phyloP scores from a whole-genome alignment of 148 eudicot species.

The Heliosperma pusillum region DNA sequence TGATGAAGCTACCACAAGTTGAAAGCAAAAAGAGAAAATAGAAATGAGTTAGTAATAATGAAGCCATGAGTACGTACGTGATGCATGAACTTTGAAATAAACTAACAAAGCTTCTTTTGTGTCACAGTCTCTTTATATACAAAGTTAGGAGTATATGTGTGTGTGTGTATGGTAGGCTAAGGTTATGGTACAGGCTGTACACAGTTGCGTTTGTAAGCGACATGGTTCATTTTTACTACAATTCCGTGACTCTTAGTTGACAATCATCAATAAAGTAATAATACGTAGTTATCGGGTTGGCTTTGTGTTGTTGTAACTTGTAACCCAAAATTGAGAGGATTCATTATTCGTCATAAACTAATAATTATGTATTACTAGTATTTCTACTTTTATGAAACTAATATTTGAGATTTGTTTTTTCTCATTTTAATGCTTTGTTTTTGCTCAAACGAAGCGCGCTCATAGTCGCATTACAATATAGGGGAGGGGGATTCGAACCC shows the following conservation, averaged over 20 bases:
- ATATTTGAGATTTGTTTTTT: too few relatives aligned
- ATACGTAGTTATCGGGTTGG: not conserved
- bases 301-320: not conserved
- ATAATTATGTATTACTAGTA: too few relatives aligned
- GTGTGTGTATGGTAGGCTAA: not conserved
- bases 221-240: not conserved
- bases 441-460: too few relatives aligned
- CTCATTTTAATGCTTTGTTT: too few relatives aligned
- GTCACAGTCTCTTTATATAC: not conserved
- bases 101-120: not conserved
- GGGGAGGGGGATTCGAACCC: too few relatives aligned
- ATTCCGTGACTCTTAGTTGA: not conserved
- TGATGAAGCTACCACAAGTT: not conserved
- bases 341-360: too few relatives aligned
- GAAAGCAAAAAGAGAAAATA: not conserved
- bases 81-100: not conserved
- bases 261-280: not conserved
- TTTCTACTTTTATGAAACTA: too few relatives aligned
- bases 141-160: too few relatives aligned
- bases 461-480: too few relatives aligned
- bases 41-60: not conserved
- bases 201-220: not conserved
- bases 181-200: not conserved
- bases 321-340: not conserved
- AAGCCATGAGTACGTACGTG: slow-evolving; percentile 4